Percentiles rank a stretch among this genome's conserved stretches.
These are phyloP conservation scores for Cladosporium sp. DNA, from an alignment of 2,329 filamentous ascomycete genomes.

Conservation along the genomic window DNA sequence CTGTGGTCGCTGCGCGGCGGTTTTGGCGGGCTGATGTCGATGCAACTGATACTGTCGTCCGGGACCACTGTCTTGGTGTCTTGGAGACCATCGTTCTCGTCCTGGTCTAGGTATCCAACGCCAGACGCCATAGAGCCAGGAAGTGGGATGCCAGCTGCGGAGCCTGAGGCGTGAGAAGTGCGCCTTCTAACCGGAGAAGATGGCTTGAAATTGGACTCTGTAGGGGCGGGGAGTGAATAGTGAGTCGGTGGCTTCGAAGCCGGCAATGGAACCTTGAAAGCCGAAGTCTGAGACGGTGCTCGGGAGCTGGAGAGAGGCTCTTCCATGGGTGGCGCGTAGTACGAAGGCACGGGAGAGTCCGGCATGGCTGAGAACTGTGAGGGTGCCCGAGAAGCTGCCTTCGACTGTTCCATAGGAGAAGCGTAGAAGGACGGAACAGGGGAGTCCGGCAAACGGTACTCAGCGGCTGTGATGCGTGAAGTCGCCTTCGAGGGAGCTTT, in stretches of 20 bases:
- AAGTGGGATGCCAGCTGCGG: constrained; percentile 8
- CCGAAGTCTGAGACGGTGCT: constrained; percentile 14
- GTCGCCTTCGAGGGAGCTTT: constrained; percentile 10
- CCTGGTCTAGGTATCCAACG: constrained; percentile 10
- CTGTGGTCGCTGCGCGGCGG: constrained; percentile 7
- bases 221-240: constrained; percentile 9
- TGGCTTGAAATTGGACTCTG: background rate
- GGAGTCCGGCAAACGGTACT: constrained; percentile 8
- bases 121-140: constrained; percentile 18
- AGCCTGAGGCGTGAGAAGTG: constrained; percentile 1
- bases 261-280: constrained; percentile 14
- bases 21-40: constrained; percentile 15
- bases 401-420: constrained; percentile 1
- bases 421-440: constrained; percentile 1
- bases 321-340: constrained; percentile 4
- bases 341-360: constrained; percentile 3
- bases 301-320: background rate
- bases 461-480: background rate
- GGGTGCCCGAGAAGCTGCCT: constrained; percentile 2
- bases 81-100: constrained; percentile 33
- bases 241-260: constrained; percentile 13
- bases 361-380: constrained; percentile 13
- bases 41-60: constrained; percentile 44
- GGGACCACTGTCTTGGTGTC: constrained; percentile 42
- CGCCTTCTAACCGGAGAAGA: background rate